These are phyloP conservation scores for Pseudozyma flocculosa DNA, from an alignment of 1,284 basidiomycete genomes.

Conservation along the genomic window DNA sequence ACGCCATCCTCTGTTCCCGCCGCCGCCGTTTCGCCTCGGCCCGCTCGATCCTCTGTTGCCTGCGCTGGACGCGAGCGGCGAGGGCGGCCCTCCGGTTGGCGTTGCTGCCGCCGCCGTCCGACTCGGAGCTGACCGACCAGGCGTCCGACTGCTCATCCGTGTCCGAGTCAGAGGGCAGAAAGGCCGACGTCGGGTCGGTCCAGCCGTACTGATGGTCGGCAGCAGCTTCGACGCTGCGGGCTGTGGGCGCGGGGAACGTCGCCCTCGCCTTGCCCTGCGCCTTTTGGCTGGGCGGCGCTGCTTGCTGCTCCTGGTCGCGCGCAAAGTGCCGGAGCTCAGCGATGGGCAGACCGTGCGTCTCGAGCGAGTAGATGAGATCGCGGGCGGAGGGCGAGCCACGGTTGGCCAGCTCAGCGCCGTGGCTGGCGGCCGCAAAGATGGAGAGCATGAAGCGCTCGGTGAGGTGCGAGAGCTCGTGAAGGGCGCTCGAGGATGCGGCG, in stretches of 20 bases:
- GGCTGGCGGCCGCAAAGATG: conserved; percentile 23
- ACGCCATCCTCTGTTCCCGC: conserved; percentile 10
- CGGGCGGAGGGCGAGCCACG: conserved; percentile 22
- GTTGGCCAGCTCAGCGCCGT: conserved; percentile 23
- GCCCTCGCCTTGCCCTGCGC: conserved; percentile 10
- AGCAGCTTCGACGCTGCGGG: neutral
- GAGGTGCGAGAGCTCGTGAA: conserved; percentile 28
- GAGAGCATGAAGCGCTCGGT: conserved; percentile 28
- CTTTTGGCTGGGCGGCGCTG: neutral
- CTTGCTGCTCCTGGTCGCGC: conserved; percentile 16
- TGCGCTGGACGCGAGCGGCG: conserved; percentile 18
- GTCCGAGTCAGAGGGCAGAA: conserved; percentile 40
- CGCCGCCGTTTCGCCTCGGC: conserved; percentile 11
- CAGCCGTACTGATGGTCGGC: conserved; percentile 3
- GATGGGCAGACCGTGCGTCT: conserved; percentile 29
- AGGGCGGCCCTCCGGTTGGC: conserved; percentile 18
- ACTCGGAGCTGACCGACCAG: conserved; percentile 32
- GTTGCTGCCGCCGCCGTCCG: conserved; percentile 13
- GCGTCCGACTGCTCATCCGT: conserved; percentile 22
- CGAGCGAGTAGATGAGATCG: conserved; percentile 37
- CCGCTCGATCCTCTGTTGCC: conserved; percentile 12
- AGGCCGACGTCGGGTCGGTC: conserved; percentile 11
- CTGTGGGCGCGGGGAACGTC: conserved; percentile 5
- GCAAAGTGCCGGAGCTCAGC: conserved; percentile 25
- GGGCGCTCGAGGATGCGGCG: conserved; percentile 19